Base-by-base conservation (phyloP, 2,329 filamentous ascomycete species). In the Nemania serpens region DNA sequence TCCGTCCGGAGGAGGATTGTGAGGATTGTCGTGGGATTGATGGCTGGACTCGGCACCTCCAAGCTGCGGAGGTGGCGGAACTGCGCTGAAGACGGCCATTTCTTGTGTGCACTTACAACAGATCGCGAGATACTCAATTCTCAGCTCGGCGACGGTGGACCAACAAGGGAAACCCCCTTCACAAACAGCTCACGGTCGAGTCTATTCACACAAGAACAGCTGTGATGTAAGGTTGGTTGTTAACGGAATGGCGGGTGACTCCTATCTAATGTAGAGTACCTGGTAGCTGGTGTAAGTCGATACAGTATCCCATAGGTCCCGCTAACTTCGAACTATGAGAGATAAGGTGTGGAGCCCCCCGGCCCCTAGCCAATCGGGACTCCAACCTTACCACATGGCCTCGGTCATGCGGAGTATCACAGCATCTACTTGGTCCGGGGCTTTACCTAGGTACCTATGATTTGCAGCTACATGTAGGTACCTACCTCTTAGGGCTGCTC, bases 51-150 rank as follows among this genome's bases (percentile, higher is more conserved):
- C 66, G 53, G 57, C 57, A 59, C 62, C 65, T 46, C 54, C 67
- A 47, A 76, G 70, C 61, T 76, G 78, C 48, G 77, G 74, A 47
- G 81, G 82, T 51, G 81, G 81, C 47, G 82, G 81, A 48, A 84
- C 81, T 25, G 82, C 79, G 66, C 75, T 80, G 75, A 79, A 83
- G 73, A 84, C 82, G 60, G 82, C 81, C 72, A 74, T 74, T 29
- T 17, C 10, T 53, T 43, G n/a, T 45, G 18, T 45, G 36, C 11
- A 39, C 11, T 39, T 12, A 5, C 11, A 13, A 45, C 12, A 20
- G 9, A 2, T 22, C 22, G 20, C 42, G n/a, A 25, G 18, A 17
- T 22, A 45, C 17, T n/a, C n/a, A 12, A 12, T 25, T 22, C 10
- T 45, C n/a, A n/a, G n/a, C n/a, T n/a, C 36, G 4, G 36, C 36